These are phyloP conservation scores for Rozella allomycis DNA, from an alignment of 371 early-diverging fungal species.

Conservation along the genomic window DNA sequence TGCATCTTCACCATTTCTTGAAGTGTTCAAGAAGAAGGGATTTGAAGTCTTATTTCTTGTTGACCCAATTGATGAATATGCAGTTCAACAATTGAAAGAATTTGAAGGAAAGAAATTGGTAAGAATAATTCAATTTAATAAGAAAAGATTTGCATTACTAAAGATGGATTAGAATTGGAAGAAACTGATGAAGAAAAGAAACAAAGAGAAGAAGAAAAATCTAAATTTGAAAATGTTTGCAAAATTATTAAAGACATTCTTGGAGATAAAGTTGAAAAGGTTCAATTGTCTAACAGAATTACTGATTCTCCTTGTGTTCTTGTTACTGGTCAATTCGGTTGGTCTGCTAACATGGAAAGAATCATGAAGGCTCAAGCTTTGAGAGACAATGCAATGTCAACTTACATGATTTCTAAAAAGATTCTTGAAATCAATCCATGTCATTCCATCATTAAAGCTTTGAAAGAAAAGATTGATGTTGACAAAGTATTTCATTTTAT, in stretches of 20 bases:
- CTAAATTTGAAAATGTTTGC: slow-evolving; percentile 48
- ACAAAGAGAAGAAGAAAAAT: slow-evolving; percentile 66
- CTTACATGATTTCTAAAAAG: slow-evolving; percentile 96
- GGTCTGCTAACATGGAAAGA: slow-evolving; percentile 97
- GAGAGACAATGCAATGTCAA: slow-evolving; percentile 81
- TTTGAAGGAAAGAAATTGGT: slow-evolving; percentile 96
- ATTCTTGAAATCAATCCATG: slow-evolving; percentile 90
- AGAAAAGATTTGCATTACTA: slow-evolving; percentile 79
- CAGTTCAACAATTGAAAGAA: slow-evolving; percentile 91
- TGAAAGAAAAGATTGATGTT: slow-evolving; percentile 61
- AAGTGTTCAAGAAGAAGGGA: slow-evolving; percentile 92
- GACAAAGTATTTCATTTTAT: slow-evolving; percentile 71
- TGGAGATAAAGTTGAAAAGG: slow-evolving; percentile 96
- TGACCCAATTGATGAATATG: slow-evolving; percentile 89
- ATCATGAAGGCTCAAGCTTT: slow-evolving; percentile 98
- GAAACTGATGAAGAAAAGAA: slow-evolving; percentile 92
- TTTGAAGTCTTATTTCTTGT: slow-evolving; percentile 87
- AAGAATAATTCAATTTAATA: too few species aligned
- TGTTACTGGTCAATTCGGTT: slow-evolving; percentile 91
- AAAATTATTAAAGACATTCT: slow-evolving; percentile 62
- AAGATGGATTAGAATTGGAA: slow-evolving; percentile 87
- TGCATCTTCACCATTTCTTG: slow-evolving; percentile 92
- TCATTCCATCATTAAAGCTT: slow-evolving; percentile 75
- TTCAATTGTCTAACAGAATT: slow-evolving; percentile 77
- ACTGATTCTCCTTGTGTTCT: slow-evolving; percentile 88